These are phyloP conservation scores for Nicotiana benthamiana DNA, from an alignment of 257 asterid genomes.

Conservation along the genomic window DNA sequence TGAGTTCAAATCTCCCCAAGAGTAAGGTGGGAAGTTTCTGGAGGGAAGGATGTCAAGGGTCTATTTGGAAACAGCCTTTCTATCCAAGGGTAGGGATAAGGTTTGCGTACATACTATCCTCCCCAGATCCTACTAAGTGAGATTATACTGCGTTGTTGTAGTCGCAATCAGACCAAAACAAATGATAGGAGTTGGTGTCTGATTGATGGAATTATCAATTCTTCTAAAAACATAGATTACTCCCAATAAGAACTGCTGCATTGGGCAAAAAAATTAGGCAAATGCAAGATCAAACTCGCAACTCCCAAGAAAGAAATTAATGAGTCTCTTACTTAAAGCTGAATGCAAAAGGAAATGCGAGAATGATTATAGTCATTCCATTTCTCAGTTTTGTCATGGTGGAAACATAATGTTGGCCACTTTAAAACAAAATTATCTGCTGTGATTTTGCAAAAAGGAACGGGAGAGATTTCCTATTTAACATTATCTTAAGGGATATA, in stretches of 20 bases:
- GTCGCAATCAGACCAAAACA: background rate
- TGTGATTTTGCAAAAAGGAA: too few relatives aligned
- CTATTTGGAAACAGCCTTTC: too few relatives aligned
- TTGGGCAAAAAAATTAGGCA: background rate
- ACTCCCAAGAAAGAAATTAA: conserved; percentile 11
- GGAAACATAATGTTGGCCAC: conserved; percentile 22
- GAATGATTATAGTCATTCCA: conserved; percentile 1
- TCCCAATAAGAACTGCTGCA: background rate
- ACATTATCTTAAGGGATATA: too few relatives aligned
- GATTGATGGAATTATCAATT: background rate
- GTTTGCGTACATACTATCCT: too few relatives aligned
- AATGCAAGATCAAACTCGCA: background rate
- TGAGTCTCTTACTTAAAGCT: background rate
- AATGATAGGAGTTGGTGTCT: background rate
- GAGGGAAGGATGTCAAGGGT: too few relatives aligned
- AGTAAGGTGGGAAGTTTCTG: too few relatives aligned
- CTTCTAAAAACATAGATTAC: background rate
- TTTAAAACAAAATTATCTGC: background rate
- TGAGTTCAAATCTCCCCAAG: too few relatives aligned
- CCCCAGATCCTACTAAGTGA: too few relatives aligned
- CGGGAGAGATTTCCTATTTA: too few relatives aligned
- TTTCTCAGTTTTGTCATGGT: too few relatives aligned
- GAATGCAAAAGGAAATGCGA: background rate
- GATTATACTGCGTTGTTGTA: too few relatives aligned
- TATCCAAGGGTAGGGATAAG: too few relatives aligned